phyloP scores from a whole-genome alignment of 345 rosid species.

The Boechera divaricarpa region DNA sequence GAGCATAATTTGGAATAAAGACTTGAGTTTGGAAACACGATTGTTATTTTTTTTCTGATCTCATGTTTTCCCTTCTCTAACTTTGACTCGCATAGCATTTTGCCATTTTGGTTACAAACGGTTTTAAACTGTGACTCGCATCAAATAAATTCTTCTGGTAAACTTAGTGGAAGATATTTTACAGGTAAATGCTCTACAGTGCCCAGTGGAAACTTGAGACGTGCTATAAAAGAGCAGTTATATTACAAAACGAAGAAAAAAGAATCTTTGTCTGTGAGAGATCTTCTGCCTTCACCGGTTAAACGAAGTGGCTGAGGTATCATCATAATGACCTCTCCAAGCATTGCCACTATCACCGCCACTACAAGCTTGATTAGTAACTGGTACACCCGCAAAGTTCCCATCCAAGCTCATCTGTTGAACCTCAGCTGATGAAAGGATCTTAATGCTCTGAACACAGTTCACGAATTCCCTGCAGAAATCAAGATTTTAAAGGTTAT shows the following conservation, averaged over 20 bases:
- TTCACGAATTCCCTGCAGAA: slow-evolving; percentile 80
- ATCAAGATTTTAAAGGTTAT: background rate
- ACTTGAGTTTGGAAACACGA: slow-evolving; percentile 27
- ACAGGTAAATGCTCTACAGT: slow-evolving; percentile 44
- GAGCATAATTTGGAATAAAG: slow-evolving; percentile 39
- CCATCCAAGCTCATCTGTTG: slow-evolving; percentile 94
- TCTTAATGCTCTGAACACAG: slow-evolving; percentile 85
- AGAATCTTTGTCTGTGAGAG: slow-evolving; percentile 27
- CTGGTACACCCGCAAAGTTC: slow-evolving; percentile 64
- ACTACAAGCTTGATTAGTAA: slow-evolving; percentile 77
- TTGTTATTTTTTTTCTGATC: background rate
- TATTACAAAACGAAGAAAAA: slow-evolving; percentile 34
- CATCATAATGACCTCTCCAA: slow-evolving; percentile 82
- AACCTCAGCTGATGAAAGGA: slow-evolving; percentile 80
- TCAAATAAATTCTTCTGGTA: slow-evolving; percentile 15
- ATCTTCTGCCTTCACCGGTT: slow-evolving; percentile 53
- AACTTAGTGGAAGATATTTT: slow-evolving; percentile 30
- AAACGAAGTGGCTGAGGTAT: slow-evolving; percentile 79
- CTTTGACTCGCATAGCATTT: background rate
- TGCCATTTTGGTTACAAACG: background rate
- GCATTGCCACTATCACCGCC: slow-evolving; percentile 81
- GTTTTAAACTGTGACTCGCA: background rate
- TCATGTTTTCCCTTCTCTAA: background rate
- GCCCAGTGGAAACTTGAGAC: slow-evolving; percentile 36
- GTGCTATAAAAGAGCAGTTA: slow-evolving; percentile 27